Evolutionary conservation across 1,139 yeast species (phyloP), one percentile per base, ranked within the genome.

Genomic region (Candida neerlandica): DNA sequence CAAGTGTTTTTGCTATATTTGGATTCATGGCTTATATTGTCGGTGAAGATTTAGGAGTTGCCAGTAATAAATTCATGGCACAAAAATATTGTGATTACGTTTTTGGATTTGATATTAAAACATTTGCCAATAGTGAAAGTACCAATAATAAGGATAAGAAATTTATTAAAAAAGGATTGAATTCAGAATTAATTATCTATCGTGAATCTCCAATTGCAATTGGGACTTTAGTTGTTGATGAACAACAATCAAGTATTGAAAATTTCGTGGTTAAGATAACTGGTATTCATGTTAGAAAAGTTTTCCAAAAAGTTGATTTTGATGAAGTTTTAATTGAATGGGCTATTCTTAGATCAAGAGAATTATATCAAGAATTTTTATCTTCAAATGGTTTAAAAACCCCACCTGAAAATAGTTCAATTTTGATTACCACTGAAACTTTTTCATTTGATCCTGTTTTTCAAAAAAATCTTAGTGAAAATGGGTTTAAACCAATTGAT

Each of bases 121-220:
- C 75, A 45, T 82, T 77, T 59, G 55, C 65, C 12, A 60, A 61
- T 19, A 64, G 66, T 3, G 59, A 63, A n/a, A n/a, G n/a, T n/a
- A n/a, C n/a, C 42, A 47, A 51, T 23, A 59, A 63, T 41, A 68
- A 56, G 55, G 73, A 53, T 58, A 66, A 53, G 53, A 62, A 50
- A 52, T 70, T 66, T 45, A 61, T 61, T 49, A 59, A 55, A 14
- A 53, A 63, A 26, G 77, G 78, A 23, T 67, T 75, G 14, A 78
- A 85, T 56, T 71, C 89, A 1, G 80, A 77, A 50, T 58, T 85
- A 42, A 73, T 86, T 18, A 62, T 79, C 12, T 86, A 86, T 66
- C 78, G 91, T 60, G 81, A 78, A 23, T 73, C 85, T 2, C 91
- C 94, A 19, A 84, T 87, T 60, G 90, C 90, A 0, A 69, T 84